phyloP scores from a whole-genome alignment of 345 rosid species.

The Salix viminalis region DNA sequence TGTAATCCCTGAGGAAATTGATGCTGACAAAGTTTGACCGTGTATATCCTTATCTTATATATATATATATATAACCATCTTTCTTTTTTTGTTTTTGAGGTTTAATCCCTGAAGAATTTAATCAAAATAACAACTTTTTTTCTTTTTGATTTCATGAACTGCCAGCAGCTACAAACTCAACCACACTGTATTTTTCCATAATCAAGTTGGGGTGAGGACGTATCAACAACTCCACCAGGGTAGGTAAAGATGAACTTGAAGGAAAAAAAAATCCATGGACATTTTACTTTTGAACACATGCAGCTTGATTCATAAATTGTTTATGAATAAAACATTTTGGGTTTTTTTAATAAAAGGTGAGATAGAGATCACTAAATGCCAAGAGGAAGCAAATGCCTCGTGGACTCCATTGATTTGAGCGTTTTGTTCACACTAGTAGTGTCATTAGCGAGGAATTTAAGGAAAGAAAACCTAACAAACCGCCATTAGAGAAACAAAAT shows the following conservation, averaged over 20 bases:
- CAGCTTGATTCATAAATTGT: background rate
- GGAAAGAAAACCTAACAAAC: constrained; percentile 7
- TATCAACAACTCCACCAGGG: no score
- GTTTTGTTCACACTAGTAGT: constrained; percentile 11
- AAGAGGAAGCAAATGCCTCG: background rate
- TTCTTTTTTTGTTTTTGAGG: no score
- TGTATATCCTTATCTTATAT: background rate
- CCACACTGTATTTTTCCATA: background rate
- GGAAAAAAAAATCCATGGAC: background rate
- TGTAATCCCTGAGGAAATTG: background rate
- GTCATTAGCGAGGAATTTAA: constrained; percentile 20
- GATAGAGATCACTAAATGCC: constrained; percentile 3
- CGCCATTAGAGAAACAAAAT: constrained; percentile 14
- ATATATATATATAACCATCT: no score
- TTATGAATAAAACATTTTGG: background rate
- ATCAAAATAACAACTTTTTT: background rate
- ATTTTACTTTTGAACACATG: no score
- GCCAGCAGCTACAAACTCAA: background rate
- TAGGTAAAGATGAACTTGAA: background rate
- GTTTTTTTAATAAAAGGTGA: background rate
- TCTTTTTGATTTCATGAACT: background rate
- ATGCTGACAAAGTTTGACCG: background rate
- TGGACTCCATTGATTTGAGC: constrained; percentile 21
- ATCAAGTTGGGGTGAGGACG: background rate
- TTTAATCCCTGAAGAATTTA: background rate